Percentiles rank a stretch among this genome's conserved stretches.
Evolutionary conservation across 192 early-diverging fungal species (phyloP).

Genomic region (Coemansia sp.): DNA sequence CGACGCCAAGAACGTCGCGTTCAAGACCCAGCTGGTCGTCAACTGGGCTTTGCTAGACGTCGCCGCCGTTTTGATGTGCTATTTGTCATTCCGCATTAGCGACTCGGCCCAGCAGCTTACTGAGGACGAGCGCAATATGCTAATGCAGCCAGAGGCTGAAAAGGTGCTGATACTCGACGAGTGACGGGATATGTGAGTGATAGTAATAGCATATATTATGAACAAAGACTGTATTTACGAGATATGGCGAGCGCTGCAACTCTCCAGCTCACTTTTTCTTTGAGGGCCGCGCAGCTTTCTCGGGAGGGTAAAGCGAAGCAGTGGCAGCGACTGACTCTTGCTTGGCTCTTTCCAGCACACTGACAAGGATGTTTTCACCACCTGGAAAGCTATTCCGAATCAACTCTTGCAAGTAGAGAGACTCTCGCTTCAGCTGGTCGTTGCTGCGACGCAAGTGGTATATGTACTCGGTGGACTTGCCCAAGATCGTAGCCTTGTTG

Average conservation of each 20-base stretch:
- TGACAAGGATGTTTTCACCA: conserved; percentile 26
- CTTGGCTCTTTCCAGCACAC: conserved; percentile 24
- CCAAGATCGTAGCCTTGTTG: conserved; percentile 94
- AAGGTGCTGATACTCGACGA: not conserved
- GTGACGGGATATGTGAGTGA: too few relatives aligned
- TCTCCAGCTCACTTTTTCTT: conserved; percentile 17
- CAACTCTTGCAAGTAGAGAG: conserved; percentile 34
- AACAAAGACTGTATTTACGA: not conserved
- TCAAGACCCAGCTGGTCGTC: conserved; percentile 63
- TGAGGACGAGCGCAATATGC: not conserved
- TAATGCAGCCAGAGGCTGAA: not conserved
- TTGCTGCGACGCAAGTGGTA: conserved; percentile 51
- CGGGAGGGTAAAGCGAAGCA: conserved; percentile 26
- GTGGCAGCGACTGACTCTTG: conserved; percentile 36
- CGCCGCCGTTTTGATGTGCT: not conserved
- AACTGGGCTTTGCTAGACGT: conserved; percentile 75
- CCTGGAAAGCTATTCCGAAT: conserved; percentile 30
- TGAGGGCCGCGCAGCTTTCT: conserved; percentile 12
- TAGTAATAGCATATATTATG: too few relatives aligned
- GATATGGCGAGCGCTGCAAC: not conserved
- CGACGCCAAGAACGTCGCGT: conserved; percentile 77
- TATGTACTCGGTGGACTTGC: conserved; percentile 94
- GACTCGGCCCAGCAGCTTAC: not conserved
- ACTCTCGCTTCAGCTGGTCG: conserved; percentile 48
- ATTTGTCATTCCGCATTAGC: not conserved